Evolutionary conservation across 768 basidiomycete species (phyloP).

Genomic region (Suillus discolor): DNA sequence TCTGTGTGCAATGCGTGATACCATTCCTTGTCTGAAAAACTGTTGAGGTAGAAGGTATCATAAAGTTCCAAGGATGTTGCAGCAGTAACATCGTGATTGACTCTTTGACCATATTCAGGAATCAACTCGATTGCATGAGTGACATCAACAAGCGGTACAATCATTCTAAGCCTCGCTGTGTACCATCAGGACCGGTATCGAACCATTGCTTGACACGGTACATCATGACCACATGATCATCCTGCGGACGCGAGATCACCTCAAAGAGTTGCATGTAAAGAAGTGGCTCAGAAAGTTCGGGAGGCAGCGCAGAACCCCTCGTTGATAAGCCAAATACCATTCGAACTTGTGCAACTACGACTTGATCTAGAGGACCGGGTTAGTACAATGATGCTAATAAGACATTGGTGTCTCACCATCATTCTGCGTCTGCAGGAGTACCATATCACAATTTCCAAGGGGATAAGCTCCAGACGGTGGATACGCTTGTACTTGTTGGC

Average conservation of each 20-base stretch:
- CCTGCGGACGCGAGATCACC: too few species aligned
- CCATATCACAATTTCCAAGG: neutral
- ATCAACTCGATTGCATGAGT: constrained; percentile 3
- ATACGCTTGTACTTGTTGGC: neutral
- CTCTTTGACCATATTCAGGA: constrained; percentile 2
- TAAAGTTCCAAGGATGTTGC: neutral
- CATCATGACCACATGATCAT: too few species aligned
- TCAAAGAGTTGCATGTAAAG: too few species aligned
- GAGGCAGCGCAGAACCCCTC: neutral
- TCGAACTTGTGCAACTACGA: neutral
- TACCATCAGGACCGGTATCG: too few species aligned
- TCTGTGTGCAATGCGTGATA: neutral
- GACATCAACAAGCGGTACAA: neutral
- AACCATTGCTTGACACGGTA: too few species aligned
- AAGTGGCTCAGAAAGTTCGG: too few species aligned
- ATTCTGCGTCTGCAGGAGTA: neutral
- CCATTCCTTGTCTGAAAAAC: constrained; percentile 4
- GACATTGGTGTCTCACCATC: neutral
- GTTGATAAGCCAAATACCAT: neutral
- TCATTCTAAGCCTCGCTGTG: neutral
- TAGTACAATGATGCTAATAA: neutral
- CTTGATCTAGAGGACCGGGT: neutral
- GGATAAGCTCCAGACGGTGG: neutral
- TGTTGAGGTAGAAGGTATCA: neutral
- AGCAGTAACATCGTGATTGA: neutral